Percentiles rank a stretch among this genome's conserved stretches.
Evolutionary conservation across 371 early-diverging fungal species (phyloP).

Genomic region (Gilbertella persicaria): DNA sequence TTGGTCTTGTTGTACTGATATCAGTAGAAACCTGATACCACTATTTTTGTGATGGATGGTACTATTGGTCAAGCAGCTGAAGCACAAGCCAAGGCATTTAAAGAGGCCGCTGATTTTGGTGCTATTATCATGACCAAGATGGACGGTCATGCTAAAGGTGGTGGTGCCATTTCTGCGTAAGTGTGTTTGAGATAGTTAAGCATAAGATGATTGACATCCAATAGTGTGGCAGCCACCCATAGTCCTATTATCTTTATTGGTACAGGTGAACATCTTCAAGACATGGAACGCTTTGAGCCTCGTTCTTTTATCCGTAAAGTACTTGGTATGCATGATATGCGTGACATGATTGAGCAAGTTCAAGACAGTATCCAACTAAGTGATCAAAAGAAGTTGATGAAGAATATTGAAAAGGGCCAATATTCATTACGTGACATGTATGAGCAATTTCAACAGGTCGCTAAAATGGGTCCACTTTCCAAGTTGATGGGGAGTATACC

Average conservation of each 20-base stretch:
- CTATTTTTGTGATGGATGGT: conserved; percentile 99
- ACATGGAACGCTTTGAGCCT: conserved; percentile 96
- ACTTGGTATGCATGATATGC: conserved; percentile 97
- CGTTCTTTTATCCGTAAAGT: conserved; percentile 94
- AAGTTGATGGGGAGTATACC: conserved; percentile 99
- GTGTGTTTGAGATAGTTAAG: conserved; percentile 3
- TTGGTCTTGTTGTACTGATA: too few species aligned
- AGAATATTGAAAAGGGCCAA: conserved; percentile 90
- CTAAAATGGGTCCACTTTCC: conserved; percentile 92
- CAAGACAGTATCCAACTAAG: conserved; percentile 86
- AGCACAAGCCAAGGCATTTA: conserved; percentile 95
- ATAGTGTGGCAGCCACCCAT: conserved; percentile 94
- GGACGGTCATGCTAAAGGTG: conserved; percentile 99
- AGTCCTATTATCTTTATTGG: conserved; percentile 99
- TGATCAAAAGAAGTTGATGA: conserved; percentile 86
- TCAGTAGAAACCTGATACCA: conserved; percentile 81
- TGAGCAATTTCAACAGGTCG: conserved; percentile 94
- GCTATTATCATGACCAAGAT: conserved; percentile 99
- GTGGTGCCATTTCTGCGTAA: conserved; percentile 98
- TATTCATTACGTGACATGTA: conserved; percentile 98
- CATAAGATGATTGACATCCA: not conserved
- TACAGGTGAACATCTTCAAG: conserved; percentile 98
- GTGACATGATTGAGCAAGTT: conserved; percentile 93
- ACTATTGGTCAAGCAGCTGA: conserved; percentile 99
- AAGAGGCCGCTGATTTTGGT: conserved; percentile 96